A percentile compares a stretch with the other conserved stretches of the same genome.
phyloP scores from a whole-genome alignment of 352 stramenopile species.

The Phytophthora foliorum region DNA sequence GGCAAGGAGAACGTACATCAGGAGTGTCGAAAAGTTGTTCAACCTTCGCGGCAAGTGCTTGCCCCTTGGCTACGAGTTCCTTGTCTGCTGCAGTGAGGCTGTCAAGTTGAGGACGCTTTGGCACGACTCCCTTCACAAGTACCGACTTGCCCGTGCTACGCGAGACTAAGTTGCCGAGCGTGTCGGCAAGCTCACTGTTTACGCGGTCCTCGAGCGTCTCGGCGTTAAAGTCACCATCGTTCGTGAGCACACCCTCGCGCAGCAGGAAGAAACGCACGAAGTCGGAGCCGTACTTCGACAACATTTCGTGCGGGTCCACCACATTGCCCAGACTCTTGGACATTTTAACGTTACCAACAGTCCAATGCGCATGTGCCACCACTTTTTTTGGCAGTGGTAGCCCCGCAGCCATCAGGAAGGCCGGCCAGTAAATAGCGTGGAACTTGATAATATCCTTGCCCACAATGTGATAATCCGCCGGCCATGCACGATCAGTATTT shows the following conservation, averaged over 20 bases:
- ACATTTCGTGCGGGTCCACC: constrained; percentile 94
- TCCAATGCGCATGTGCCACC: constrained; percentile 99
- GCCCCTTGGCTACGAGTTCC: constrained; percentile 63
- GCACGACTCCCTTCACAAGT: constrained; percentile 58
- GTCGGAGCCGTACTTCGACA: constrained; percentile 94
- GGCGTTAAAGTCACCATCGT: constrained; percentile 94
- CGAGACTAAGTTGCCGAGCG: constrained; percentile 91
- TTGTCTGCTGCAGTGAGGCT: constrained; percentile 54
- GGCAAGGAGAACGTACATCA: constrained; percentile 54
- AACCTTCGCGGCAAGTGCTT: constrained; percentile 56
- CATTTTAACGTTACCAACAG: constrained; percentile 99
- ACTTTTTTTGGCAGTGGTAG: constrained; percentile 95
- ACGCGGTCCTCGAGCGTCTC: constrained; percentile 94
- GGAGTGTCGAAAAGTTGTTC: constrained; percentile 69
- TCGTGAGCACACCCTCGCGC: constrained; percentile 94
- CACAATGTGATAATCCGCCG: constrained; percentile 93
- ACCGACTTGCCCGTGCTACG: constrained; percentile 80
- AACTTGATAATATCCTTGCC: constrained; percentile 99
- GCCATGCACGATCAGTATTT: constrained; percentile 56
- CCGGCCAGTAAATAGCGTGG: constrained; percentile 99
- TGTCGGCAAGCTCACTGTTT: constrained; percentile 96
- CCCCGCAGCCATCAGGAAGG: constrained; percentile 94
- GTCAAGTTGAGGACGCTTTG: constrained; percentile 40
- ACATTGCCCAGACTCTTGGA: constrained; percentile 99
- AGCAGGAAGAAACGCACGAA: constrained; percentile 95